phyloP scores from a whole-genome alignment of 2,329 filamentous ascomycete species.

The Cryphonectria naterciae region DNA sequence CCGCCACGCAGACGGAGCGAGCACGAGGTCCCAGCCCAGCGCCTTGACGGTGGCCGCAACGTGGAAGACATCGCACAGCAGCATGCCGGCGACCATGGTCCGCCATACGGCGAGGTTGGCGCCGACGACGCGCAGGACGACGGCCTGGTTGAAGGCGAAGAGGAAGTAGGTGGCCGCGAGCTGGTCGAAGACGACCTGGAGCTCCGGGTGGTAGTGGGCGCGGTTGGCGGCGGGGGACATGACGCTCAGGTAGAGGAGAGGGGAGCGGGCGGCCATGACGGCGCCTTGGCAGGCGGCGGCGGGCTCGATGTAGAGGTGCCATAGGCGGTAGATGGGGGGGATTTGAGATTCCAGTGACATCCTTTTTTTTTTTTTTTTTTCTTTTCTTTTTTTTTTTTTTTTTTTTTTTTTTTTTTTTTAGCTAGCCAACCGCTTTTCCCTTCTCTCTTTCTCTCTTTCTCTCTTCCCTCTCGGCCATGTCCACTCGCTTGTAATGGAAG shows the following conservation, averaged over 20 bases:
- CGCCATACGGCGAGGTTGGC: conserved; percentile 37
- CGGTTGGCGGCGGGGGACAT: conserved; percentile 19
- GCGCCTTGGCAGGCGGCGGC: conserved; percentile 25
- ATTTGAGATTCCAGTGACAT: conserved; percentile 15
- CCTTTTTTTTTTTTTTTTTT: not conserved
- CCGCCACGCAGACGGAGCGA: conserved; percentile 38
- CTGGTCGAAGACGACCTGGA: conserved; percentile 35
- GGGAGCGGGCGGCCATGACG: conserved; percentile 31
- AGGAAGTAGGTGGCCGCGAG: conserved; percentile 37
- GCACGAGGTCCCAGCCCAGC: conserved; percentile 36
- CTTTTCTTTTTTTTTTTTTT: not conserved
- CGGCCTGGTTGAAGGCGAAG: conserved; percentile 38
- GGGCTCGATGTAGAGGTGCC: conserved; percentile 30
- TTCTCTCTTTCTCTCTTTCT: not conserved
- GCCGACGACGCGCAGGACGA: conserved; percentile 35
- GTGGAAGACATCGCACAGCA: conserved; percentile 38
- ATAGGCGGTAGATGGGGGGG: conserved; percentile 22
- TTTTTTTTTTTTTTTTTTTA: not conserved
- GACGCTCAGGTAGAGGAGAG: conserved; percentile 28
- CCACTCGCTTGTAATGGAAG: conserved; percentile 28
- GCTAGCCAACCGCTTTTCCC: not conserved
- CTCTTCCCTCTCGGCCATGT: conserved; percentile 18
- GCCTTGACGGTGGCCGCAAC: conserved; percentile 39
- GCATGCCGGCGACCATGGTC: conserved; percentile 33
- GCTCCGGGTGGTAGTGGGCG: conserved; percentile 31